These are phyloP conservation scores for Phalaenopsis equestris DNA, from an alignment of 106 monocot species.

Conservation along the genomic window DNA sequence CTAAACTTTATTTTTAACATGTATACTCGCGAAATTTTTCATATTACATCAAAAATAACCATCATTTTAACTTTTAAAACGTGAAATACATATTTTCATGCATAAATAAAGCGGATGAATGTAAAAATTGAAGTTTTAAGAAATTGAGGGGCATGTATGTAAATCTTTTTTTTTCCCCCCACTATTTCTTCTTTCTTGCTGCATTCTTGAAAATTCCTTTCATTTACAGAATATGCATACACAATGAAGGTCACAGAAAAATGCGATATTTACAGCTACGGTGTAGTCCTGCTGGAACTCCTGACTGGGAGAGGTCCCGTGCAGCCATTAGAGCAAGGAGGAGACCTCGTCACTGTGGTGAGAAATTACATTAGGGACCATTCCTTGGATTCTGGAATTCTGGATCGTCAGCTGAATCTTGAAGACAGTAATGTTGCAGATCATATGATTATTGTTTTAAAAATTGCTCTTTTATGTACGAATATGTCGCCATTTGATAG, in stretches of 20 bases:
- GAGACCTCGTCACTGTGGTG: constrained; percentile 84
- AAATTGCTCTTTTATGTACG: constrained; percentile 91
- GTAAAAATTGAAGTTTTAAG: too few relatives aligned
- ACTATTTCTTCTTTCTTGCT: not conserved
- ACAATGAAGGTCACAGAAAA: constrained; percentile 99
- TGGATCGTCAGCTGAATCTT: constrained; percentile 54
- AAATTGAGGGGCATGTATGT: too few relatives aligned
- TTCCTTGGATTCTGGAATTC: constrained; percentile 43
- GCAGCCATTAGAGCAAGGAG: constrained; percentile 85
- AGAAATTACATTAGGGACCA: constrained; percentile 60
- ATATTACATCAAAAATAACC: too few relatives aligned
- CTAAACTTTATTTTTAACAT: too few relatives aligned
- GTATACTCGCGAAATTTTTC: too few relatives aligned
- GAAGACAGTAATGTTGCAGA: constrained; percentile 33
- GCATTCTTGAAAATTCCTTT: not conserved
- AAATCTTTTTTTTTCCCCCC: too few relatives aligned
- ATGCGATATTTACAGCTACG: constrained; percentile 88
- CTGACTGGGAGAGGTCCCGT: constrained; percentile 84
- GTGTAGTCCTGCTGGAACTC: constrained; percentile 84
- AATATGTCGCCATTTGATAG: constrained; percentile 77
- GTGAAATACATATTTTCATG: too few relatives aligned
- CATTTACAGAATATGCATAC: constrained; percentile 81
- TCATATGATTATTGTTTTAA: constrained; percentile 81
- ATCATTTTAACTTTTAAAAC: too few relatives aligned
- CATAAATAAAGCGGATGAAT: too few relatives aligned